phyloP scores from a whole-genome alignment of 1,139 yeast genomes.

The Geotrichum candidum region DNA sequence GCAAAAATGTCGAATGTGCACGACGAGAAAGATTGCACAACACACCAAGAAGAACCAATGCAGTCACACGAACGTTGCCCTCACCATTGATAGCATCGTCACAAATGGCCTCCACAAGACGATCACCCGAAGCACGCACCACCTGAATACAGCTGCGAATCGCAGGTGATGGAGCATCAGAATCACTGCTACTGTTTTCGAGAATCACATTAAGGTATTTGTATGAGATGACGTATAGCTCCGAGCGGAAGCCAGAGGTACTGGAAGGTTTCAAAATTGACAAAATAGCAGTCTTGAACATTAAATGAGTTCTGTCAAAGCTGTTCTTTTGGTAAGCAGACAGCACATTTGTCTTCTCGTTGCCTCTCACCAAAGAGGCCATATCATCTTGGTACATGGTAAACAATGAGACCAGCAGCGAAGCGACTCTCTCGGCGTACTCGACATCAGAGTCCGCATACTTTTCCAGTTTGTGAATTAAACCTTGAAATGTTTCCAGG shows the following conservation, averaged over 20 bases:
- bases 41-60: constrained; percentile 66
- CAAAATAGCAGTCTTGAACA: constrained; percentile 66
- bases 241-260: constrained; percentile 64
- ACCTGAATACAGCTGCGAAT: constrained; percentile 35
- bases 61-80: constrained; percentile 70
- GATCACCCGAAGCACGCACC: constrained; percentile 54
- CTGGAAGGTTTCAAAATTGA: constrained; percentile 69
- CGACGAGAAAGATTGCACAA: constrained; percentile 53
- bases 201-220: constrained; percentile 43
- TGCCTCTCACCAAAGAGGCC: constrained; percentile 33
- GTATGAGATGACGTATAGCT: constrained; percentile 67
- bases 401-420: constrained; percentile 65
- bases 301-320: constrained; percentile 52
- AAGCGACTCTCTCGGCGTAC: constrained; percentile 72
- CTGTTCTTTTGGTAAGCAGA: constrained; percentile 18
- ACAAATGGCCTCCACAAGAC: constrained; percentile 58
- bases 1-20: constrained; percentile 49
- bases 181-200: not conserved
- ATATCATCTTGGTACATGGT: constrained; percentile 51
- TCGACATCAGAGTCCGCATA: constrained; percentile 60
- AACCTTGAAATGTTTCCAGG: constrained; percentile 65
- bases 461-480: constrained; percentile 70
- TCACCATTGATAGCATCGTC: constrained; percentile 78
- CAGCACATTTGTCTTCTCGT: constrained; percentile 19
- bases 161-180: not conserved